Base-by-base conservation (phyloP, 1,284 basidiomycete species). In the Fomes fomentarius region DNA sequence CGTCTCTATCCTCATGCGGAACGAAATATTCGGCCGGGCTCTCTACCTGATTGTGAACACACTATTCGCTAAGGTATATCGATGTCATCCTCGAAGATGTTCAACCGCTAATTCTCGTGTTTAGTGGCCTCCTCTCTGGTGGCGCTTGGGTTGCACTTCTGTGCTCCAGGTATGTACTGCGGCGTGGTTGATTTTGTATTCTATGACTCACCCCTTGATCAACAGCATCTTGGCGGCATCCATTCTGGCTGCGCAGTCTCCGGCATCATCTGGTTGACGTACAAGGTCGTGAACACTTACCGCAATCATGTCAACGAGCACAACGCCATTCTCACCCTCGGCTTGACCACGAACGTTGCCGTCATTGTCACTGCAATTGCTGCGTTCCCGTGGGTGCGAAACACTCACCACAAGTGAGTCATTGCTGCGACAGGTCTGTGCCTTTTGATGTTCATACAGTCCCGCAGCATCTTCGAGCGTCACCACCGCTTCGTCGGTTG, bases 401-500 rank as follows among this genome's bases (percentile, higher is more conserved):
- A 89, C 63, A 82, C 80, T 3, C 84, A 89, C 63, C 88, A 91
- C 74, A 90, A 91, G 87, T 89, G 66, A 66, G 82, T 71, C 12
- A 38, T 22, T 24, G 24, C 33, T 12, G 12, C 25, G n/a, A 11
- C 11, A 2, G 9, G 3, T 31, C 15, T 45, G 28, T 30, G 22
- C 31, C 62, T n/a, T 31, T 15, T 3, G 31, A 17, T 22, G 12
- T 56, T 61, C 46, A 62, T 66, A 47, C 42, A n/a, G 14, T 21
- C 47, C 15, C 52, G 4, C 56, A 87, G 85, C 65, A 78, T 87
- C 24, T 89, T 89, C 63, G 89, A 91, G 67, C 79, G 85, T 44
- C 81, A 87, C 57, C 88, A 91, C 68, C 83, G 89, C 22, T 91
- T 91, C 68, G 76, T 85, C 48, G 89, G 89, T 35, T 91, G 89